phyloP scores from a whole-genome alignment of 1,284 basidiomycete species.

The Trichosporon sp. region DNA sequence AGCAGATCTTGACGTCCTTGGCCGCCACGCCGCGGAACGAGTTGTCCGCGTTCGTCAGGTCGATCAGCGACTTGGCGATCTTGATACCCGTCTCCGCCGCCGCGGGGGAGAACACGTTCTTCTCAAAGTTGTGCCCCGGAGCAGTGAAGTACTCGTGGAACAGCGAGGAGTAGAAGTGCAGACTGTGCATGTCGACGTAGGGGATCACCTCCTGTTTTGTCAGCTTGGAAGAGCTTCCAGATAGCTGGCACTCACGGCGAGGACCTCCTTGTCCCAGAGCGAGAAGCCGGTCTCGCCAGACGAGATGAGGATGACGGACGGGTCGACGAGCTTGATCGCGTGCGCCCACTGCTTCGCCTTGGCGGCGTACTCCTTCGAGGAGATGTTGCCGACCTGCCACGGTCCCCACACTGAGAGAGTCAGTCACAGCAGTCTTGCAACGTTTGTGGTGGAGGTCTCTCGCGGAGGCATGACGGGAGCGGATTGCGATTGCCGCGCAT shows the following conservation, averaged over 20 bases:
- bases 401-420: slow-evolving; percentile 54
- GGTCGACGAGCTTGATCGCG: slow-evolving; percentile 59
- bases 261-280: slow-evolving; percentile 46
- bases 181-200: slow-evolving; percentile 42
- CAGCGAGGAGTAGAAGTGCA: slow-evolving; percentile 32
- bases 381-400: slow-evolving; percentile 63
- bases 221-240: neutral
- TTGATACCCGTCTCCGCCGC: slow-evolving; percentile 50
- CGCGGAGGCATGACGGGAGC: neutral
- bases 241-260: neutral
- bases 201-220: slow-evolving; percentile 32
- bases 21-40: slow-evolving; percentile 24
- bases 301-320: slow-evolving; percentile 56
- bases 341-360: slow-evolving; percentile 62
- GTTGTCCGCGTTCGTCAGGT: slow-evolving; percentile 45
- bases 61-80: slow-evolving; percentile 49
- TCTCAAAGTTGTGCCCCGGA: slow-evolving; percentile 48
- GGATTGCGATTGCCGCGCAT: neutral
- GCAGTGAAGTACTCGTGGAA: slow-evolving; percentile 27
- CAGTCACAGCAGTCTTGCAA: neutral
- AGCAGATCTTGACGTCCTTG: slow-evolving; percentile 50
- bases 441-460: neutral
- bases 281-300: slow-evolving; percentile 53
- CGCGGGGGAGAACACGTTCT: slow-evolving; percentile 52
- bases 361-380: slow-evolving; percentile 57